phyloP scores from a whole-genome alignment of 768 basidiomycete species.

The Tephrocybe rancida region DNA sequence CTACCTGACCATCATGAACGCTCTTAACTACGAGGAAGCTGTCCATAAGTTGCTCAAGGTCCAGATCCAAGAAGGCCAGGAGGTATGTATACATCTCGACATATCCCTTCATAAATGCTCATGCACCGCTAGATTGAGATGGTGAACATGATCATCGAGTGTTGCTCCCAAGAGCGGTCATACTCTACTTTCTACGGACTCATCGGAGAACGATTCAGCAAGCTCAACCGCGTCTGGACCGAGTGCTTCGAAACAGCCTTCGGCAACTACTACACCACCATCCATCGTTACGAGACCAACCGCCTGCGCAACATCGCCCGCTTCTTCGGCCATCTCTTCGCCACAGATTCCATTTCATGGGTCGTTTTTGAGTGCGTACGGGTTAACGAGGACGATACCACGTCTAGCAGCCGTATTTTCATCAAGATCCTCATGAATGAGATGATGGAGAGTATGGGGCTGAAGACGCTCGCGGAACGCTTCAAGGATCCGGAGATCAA shows the following conservation, averaged over 20 bases:
- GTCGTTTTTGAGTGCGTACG: conserved; percentile 79
- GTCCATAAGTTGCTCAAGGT: conserved; percentile 97
- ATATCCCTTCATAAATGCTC: neutral
- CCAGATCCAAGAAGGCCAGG: conserved; percentile 88
- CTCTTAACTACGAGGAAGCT: conserved; percentile 97
- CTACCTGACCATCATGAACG: conserved; percentile 99
- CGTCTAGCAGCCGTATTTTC: conserved; percentile 94
- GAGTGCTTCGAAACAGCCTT: conserved; percentile 89
- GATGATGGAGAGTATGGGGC: conserved; percentile 92
- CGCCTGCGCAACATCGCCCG: conserved; percentile 95
- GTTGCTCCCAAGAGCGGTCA: conserved; percentile 99
- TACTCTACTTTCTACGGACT: conserved; percentile 98
- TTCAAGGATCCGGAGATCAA: conserved; percentile 88
- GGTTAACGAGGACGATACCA: conserved; percentile 98
- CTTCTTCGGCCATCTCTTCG: conserved; percentile 92
- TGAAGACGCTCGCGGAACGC: conserved; percentile 83
- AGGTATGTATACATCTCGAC: conserved; percentile 56
- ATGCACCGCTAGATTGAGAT: conserved; percentile 73
- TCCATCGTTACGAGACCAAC: conserved; percentile 99
- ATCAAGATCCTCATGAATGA: conserved; percentile 96
- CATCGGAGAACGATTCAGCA: conserved; percentile 94
- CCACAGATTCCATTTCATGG: conserved; percentile 91
- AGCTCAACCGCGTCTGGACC: conserved; percentile 94
- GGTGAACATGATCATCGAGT: conserved; percentile 98
- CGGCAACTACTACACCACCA: conserved; percentile 88